A percentile compares a stretch with the other conserved stretches of the same genome.
These are phyloP conservation scores for Camellia oleifera DNA, from an alignment of 179 eudicot genomes.

Conservation along the genomic window DNA sequence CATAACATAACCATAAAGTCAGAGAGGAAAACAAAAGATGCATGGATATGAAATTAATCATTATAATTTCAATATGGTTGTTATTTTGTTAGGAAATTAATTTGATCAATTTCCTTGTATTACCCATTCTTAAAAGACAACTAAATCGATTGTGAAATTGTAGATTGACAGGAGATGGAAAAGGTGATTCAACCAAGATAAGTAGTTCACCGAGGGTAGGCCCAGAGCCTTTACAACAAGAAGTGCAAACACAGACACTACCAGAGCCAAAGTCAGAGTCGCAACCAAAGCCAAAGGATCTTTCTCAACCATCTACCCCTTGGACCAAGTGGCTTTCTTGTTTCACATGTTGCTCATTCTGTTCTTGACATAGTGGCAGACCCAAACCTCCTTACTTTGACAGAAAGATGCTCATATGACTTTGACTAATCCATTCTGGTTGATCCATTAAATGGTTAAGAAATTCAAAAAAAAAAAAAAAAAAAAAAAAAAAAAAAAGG, in stretches of 20 bases:
- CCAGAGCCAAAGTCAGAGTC: background rate
- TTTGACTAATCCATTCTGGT: background rate
- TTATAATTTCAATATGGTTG: background rate
- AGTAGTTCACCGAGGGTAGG: slow-evolving; percentile 4
- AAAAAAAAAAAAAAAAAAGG: background rate
- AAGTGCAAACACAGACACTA: background rate
- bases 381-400: background rate
- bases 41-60: background rate
- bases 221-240: slow-evolving; percentile 2
- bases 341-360: slow-evolving; percentile 38
- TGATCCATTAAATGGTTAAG: too few species aligned
- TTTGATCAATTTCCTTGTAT: too few species aligned
- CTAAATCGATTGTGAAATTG: slow-evolving; percentile 11
- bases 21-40: too few species aligned
- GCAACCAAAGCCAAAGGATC: slow-evolving; percentile 8
- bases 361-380: slow-evolving; percentile 11
- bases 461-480: too few species aligned
- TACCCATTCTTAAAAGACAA: background rate
- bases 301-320: slow-evolving; percentile 16
- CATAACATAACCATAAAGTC: too few species aligned
- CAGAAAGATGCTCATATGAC: background rate
- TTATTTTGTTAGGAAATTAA: too few species aligned
- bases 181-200: background rate
- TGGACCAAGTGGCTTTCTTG: slow-evolving; percentile 36
- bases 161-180: slow-evolving; percentile 19